Evolutionary conservation across 345 rosid genomes (phyloP).

Genomic region (Draba incana): DNA sequence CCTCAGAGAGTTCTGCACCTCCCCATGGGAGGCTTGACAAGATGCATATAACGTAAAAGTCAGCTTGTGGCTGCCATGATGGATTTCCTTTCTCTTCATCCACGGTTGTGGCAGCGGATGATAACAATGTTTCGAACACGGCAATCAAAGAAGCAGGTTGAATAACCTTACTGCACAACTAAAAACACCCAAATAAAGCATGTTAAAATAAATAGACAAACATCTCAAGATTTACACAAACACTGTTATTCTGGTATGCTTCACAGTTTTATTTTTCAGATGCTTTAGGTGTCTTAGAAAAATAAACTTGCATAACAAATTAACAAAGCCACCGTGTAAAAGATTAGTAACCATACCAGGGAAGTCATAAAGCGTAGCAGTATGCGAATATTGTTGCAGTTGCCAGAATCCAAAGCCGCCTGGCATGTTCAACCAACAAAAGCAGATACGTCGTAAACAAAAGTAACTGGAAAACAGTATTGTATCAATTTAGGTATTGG

Average conservation of each 20-base stretch:
- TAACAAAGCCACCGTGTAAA: background rate
- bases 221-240: constrained; percentile 14
- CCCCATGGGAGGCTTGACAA: constrained; percentile 99
- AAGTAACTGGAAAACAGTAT: background rate
- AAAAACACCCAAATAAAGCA: constrained; percentile 26
- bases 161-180: constrained; percentile 97
- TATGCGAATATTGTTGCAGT: constrained; percentile 76
- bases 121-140: constrained; percentile 81
- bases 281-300: background rate
- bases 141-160: constrained; percentile 88
- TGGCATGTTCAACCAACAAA: constrained; percentile 45
- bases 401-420: constrained; percentile 75
- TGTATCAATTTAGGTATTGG: constrained; percentile 7
- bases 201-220: constrained; percentile 14
- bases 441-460: constrained; percentile 21
- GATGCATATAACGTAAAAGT: constrained; percentile 87
- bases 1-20: constrained; percentile 95
- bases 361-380: constrained; percentile 85
- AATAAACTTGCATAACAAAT: constrained; percentile 9
- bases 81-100: constrained; percentile 99
- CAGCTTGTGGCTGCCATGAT: constrained; percentile 95
- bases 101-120: constrained; percentile 93
- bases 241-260: background rate
- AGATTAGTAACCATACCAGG: constrained; percentile 57
- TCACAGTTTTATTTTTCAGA: constrained; percentile 3